A percentile compares a stretch with the other conserved stretches of the same genome.
Evolutionary conservation across 441 rosid genomes (phyloP).

Genomic region (Bruguiera hainesii): DNA sequence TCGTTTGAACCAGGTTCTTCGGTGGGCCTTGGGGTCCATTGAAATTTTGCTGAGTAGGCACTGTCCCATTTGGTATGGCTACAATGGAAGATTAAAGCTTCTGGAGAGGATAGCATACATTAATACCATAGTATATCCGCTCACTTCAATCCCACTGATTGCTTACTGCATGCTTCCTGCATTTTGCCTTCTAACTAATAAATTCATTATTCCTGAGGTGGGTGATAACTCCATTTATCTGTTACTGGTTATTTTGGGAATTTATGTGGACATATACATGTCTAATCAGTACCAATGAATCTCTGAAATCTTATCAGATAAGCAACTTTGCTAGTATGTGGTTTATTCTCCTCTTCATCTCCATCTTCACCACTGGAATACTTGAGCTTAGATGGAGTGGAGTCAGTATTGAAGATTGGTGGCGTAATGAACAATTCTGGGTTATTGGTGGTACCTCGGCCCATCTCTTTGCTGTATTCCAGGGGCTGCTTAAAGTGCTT

Average conservation of each 20-base stretch:
- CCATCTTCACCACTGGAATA: slow-evolving; percentile 81
- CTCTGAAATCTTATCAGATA: slow-evolving; percentile 49
- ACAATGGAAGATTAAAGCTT: slow-evolving; percentile 68
- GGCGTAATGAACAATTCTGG: slow-evolving; percentile 99
- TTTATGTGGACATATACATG: not conserved
- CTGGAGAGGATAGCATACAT: slow-evolving; percentile 91
- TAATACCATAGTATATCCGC: slow-evolving; percentile 89
- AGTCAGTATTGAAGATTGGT: slow-evolving; percentile 90
- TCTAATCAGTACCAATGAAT: not conserved
- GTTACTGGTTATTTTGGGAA: not conserved
- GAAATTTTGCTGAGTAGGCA: slow-evolving; percentile 95
- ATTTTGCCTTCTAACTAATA: slow-evolving; percentile 82
- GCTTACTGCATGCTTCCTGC: slow-evolving; percentile 96
- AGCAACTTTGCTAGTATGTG: slow-evolving; percentile 96
- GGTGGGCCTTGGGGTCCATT: slow-evolving; percentile 96
- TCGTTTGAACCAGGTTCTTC: slow-evolving; percentile 95
- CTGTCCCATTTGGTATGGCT: slow-evolving; percentile 99
- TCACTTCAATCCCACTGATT: slow-evolving; percentile 83
- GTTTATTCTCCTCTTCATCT: slow-evolving; percentile 86
- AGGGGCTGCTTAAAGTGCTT: slow-evolving; percentile 91
- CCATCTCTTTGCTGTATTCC: slow-evolving; percentile 95
- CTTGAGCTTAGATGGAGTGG: slow-evolving; percentile 95
- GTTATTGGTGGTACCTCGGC: slow-evolving; percentile 99
- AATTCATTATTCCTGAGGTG: slow-evolving; percentile 96
- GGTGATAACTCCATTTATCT: slow-evolving; percentile 15